A percentile compares a stretch with the other conserved stretches of the same genome.
Evolutionary conservation across 2,329 filamentous ascomycete genomes (phyloP).

Genomic region (Lachnellula suecica): DNA sequence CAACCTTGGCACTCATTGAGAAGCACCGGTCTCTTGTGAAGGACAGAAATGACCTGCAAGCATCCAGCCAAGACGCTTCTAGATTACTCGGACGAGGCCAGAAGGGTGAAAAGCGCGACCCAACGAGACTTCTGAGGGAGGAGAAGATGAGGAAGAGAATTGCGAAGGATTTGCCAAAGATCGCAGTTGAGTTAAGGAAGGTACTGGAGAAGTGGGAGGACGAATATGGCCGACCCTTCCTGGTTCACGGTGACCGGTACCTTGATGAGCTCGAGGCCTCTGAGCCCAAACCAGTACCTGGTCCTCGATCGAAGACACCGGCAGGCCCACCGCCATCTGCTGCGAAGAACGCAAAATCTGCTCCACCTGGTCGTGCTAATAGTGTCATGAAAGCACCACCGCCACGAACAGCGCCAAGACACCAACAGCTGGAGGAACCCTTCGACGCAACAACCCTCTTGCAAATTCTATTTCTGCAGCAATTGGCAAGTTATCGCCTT

Average conservation of each 20-base stretch:
- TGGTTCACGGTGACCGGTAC: constrained; percentile 90
- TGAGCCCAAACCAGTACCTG: constrained; percentile 56
- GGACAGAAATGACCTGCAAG: constrained; percentile 83
- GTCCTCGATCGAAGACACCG: constrained; percentile 74
- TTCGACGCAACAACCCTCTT: constrained; percentile 32
- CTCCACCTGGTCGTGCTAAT: constrained; percentile 28
- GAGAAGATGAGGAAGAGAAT: constrained; percentile 99
- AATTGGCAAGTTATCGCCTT: constrained; percentile 50
- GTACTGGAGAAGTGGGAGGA: constrained; percentile 87
- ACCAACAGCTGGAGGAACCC: constrained; percentile 43
- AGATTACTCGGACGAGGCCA: constrained; percentile 87
- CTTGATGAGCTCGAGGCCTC: constrained; percentile 76
- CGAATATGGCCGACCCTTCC: constrained; percentile 89
- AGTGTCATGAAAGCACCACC: constrained; percentile 28
- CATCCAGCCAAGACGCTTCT: constrained; percentile 92
- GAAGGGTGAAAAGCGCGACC: constrained; percentile 92
- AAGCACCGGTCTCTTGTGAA: constrained; percentile 78
- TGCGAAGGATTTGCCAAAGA: constrained; percentile 90
- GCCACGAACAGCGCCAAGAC: constrained; percentile 46
- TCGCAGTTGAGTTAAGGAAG: constrained; percentile 79
- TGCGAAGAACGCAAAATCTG: constrained; percentile 25
- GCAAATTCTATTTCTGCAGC: constrained; percentile 14
- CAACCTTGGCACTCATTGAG: constrained; percentile 79
- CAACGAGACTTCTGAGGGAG: constrained; percentile 87
- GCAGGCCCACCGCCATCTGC: constrained; percentile 56